A percentile compares a stretch with the other conserved stretches of the same genome.
phyloP scores from a whole-genome alignment of 1,284 basidiomycete species.

The Puccinia polysora region DNA sequence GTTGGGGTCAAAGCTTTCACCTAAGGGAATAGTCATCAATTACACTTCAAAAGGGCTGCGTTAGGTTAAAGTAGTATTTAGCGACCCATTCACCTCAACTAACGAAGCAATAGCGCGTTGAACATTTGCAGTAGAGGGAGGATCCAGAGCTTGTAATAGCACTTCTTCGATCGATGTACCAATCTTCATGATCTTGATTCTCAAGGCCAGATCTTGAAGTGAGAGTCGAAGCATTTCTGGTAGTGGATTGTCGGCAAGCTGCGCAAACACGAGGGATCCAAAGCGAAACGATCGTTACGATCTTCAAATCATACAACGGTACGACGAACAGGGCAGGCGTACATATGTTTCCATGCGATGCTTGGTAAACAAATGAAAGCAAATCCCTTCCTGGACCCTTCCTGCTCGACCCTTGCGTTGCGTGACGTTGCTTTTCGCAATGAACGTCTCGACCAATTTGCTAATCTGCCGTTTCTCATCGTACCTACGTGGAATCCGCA shows the following conservation, averaged over 20 bases:
- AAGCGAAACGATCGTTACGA: neutral
- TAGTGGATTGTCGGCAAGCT: conserved; percentile 86
- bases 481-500: conserved; percentile 63
- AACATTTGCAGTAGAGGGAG: conserved; percentile 79
- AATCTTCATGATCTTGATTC: conserved; percentile 94
- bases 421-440: conserved; percentile 87
- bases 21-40: neutral
- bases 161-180: conserved; percentile 88
- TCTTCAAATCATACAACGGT: neutral
- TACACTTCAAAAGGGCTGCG: neutral
- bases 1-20: conserved; percentile 72
- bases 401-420: conserved; percentile 68
- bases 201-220: conserved; percentile 84
- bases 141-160: conserved; percentile 79
- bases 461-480: conserved; percentile 97
- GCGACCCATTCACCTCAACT: conserved; percentile 63
- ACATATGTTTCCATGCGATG: conserved; percentile 66
- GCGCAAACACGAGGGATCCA: neutral
- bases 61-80: neutral
- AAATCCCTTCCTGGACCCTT: conserved; percentile 53
- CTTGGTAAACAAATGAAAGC: conserved; percentile 76
- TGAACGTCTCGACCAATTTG: conserved; percentile 83
- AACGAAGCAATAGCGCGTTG: conserved; percentile 85
- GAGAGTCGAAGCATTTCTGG: conserved; percentile 95
- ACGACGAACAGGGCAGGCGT: neutral